Base-by-base conservation (phyloP, 2,329 filamentous ascomycete species). In the Sarocladium strictum region DNA sequence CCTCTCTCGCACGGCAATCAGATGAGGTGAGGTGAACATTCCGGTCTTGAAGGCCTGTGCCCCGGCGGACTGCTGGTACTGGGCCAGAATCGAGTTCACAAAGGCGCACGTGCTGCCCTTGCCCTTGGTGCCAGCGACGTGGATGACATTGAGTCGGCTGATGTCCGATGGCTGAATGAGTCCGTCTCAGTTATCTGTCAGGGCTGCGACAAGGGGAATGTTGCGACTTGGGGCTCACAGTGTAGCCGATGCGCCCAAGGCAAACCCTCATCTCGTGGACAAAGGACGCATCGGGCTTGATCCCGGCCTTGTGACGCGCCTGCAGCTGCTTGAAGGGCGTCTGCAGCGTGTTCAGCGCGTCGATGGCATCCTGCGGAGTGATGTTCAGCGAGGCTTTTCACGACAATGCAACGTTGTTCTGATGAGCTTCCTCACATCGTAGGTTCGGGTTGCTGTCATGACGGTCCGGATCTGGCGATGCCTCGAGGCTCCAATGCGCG, bases 261-360 rank as follows among this genome's bases (percentile, higher is more conserved):
- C 90, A 96, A 57, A 84, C 80, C 60, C 83, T 78, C 83, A 95
- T 95, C 69, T 96, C 89, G 2, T 83, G 81, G 49, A 94, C 84
- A 9, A 88, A 76, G 55, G 77, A 76, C 57, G 83, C 77, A 69
- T 94, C 88, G 63, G 89, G 84, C 26, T 78, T 80, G 58, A 84
- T 75, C 19, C 90, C 88, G 17, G 86, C 87, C 67, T 89, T 89
- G 54, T 84, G 80, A 53, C 94, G 85, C 52, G 86, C 84, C 66
- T 96, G 85, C 17, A 97, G 81, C 53, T 90, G 80, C 50, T 87
- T 82, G 66, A 87, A 93, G 53, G 96, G 95, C 40, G 89, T 90
- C 70, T 99, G 94, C 52, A 97, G 83, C 43, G 89, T 87, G 70
- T 97, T 97, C 65, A 97, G 81, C 37, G 88, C 84, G 61, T 84